phyloP scores from a whole-genome alignment of 2,329 filamentous ascomycete species.

The Epichloe amarillans region DNA sequence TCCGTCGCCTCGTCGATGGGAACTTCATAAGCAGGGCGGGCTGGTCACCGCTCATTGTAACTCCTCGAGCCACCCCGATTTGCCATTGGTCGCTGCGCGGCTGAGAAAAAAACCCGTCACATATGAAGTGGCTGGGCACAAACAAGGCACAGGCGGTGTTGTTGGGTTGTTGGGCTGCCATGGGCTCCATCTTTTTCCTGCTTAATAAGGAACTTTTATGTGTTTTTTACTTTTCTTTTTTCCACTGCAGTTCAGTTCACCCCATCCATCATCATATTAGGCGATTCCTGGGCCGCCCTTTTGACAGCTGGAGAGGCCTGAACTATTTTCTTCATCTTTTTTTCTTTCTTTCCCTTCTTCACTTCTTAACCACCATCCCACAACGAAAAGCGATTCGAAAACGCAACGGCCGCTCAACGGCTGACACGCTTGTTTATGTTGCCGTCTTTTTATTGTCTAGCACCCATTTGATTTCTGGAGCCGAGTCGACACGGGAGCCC shows the following conservation, averaged over 20 bases:
- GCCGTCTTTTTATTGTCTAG: neutral
- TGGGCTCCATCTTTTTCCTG: neutral
- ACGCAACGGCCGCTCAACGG: neutral
- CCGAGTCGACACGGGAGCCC: neutral
- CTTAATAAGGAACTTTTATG: conserved; percentile 1
- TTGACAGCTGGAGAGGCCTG: neutral
- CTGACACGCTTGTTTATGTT: neutral
- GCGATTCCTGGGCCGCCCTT: neutral
- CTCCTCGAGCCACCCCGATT: neutral
- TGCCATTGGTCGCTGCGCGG: neutral
- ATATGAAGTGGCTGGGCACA: neutral
- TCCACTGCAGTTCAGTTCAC: neutral
- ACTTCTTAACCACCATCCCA: neutral
- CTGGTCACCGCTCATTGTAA: conserved; percentile 10
- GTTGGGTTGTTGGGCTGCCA: conserved; percentile 3
- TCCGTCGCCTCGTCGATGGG: too few relatives aligned
- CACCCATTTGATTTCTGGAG: neutral
- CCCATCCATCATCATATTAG: neutral
- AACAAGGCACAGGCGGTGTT: conserved; percentile 1
- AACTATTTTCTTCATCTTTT: neutral
- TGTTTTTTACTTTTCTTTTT: neutral
- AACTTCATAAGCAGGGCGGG: neutral
- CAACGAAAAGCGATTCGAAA: neutral
- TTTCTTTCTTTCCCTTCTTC: neutral
- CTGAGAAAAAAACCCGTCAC: neutral